Percentiles rank a stretch among this genome's conserved stretches.
phyloP scores from a whole-genome alignment of 2,329 filamentous ascomycete species.

The Pseudogymnoascus sp. region DNA sequence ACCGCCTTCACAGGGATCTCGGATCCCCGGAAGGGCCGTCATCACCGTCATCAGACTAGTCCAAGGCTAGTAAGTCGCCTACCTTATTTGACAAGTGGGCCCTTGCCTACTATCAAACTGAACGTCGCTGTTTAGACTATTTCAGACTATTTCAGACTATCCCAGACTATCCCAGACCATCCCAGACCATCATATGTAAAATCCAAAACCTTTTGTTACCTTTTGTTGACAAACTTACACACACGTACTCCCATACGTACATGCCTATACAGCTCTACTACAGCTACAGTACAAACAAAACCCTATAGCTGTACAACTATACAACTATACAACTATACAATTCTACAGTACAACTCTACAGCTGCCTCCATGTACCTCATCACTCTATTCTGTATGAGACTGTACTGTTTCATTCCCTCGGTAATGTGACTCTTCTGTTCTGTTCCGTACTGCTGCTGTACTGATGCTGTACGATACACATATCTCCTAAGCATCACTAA shows the following conservation, averaged over 20 bases:
- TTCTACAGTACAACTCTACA: neutral
- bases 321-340: neutral
- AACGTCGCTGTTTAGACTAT: neutral
- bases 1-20: slow-evolving; percentile 1
- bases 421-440: neutral
- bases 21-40: neutral
- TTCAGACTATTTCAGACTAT: too few species aligned
- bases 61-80: neutral
- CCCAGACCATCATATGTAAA: neutral
- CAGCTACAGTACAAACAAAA: neutral
- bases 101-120: neutral
- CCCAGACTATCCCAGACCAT: too few species aligned
- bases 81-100: slow-evolving; percentile 2
- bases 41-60: neutral
- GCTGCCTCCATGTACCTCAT: neutral
- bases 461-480: neutral
- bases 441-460: neutral
- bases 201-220: neutral
- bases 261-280: neutral
- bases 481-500: neutral
- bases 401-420: neutral
- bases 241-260: neutral
- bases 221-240: neutral
- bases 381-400: neutral
- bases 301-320: neutral